phyloP scores from a whole-genome alignment of 2,329 filamentous ascomycete species.

The Exophiala spinifera region DNA sequence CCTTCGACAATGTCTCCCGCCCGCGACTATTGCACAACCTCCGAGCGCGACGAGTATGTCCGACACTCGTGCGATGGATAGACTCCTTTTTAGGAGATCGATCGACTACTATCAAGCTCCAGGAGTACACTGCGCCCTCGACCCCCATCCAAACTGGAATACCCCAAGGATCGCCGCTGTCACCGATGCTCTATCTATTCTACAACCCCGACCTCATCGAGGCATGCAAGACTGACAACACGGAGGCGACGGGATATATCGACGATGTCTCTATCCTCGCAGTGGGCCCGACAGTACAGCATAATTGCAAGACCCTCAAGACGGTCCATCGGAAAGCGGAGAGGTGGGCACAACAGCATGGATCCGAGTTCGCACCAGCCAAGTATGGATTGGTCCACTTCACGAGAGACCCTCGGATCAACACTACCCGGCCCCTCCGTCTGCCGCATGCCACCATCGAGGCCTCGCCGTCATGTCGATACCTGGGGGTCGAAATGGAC shows the following conservation, averaged over 20 bases:
- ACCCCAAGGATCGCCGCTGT: constrained; percentile 36
- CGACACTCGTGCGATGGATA: constrained; percentile 26
- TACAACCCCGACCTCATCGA: constrained; percentile 40
- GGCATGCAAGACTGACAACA: constrained; percentile 30
- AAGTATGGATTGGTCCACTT: constrained; percentile 31
- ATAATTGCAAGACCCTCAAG: constrained; percentile 7
- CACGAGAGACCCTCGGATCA: constrained; percentile 11
- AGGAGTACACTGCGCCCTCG: constrained; percentile 4
- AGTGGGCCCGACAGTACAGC: constrained; percentile 3
- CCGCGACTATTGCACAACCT: constrained; percentile 24
- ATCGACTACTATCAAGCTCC: constrained; percentile 4
- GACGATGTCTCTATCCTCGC: constrained; percentile 29
- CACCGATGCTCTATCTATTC: constrained; percentile 38
- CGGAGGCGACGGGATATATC: constrained; percentile 33
- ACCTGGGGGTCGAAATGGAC: constrained; percentile 31
- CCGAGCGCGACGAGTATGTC: constrained; percentile 17
- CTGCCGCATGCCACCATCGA: constrained; percentile 17
- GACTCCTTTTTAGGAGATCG: constrained; percentile 18
- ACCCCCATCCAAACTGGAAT: constrained; percentile 1
- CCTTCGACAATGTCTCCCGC: constrained; percentile 25
- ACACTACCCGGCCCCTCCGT: constrained; percentile 21
- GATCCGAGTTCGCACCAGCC: constrained; percentile 25
- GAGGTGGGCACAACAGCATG: constrained; percentile 24
- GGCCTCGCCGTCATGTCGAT: constrained; percentile 19
- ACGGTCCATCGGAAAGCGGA: constrained; percentile 2